phyloP scores from a whole-genome alignment of 495 filamentous ascomycete species.

The Penicillium coprophilum region DNA sequence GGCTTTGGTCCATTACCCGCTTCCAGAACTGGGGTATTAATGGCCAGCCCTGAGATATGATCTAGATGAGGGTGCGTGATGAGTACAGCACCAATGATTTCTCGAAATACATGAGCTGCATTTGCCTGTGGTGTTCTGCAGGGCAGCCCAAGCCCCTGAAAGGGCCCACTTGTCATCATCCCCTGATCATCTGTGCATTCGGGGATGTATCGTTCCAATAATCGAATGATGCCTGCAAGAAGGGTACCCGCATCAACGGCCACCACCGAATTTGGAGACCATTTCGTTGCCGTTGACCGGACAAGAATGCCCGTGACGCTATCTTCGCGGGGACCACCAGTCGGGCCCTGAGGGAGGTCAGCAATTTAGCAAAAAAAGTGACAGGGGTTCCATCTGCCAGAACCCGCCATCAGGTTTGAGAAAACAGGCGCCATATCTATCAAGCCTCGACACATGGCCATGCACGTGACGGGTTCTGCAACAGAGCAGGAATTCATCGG shows the following conservation, averaged over 20 bases:
- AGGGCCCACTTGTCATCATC: constrained; percentile 57
- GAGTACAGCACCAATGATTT: constrained; percentile 79
- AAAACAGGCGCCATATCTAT: neutral
- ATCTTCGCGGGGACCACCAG: constrained; percentile 86
- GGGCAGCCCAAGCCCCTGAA: constrained; percentile 69
- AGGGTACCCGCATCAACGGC: constrained; percentile 93
- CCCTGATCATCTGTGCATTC: constrained; percentile 28
- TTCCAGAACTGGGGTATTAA: constrained; percentile 83
- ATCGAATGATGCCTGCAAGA: constrained; percentile 74
- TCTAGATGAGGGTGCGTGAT: constrained; percentile 96
- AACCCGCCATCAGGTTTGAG: constrained; percentile 13
- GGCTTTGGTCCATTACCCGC: constrained; percentile 74
- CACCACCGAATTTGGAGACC: constrained; percentile 75
- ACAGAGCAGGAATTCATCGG: neutral
- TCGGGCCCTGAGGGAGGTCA: constrained; percentile 71
- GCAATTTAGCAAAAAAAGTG: constrained; percentile 8
- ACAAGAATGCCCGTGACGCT: constrained; percentile 87
- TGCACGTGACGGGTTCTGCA: constrained; percentile 15
- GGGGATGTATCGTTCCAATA: constrained; percentile 58
- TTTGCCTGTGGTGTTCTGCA: constrained; percentile 65
- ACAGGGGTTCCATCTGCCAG: constrained; percentile 23
- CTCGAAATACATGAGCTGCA: constrained; percentile 71
- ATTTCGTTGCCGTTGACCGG: constrained; percentile 72
- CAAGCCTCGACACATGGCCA: constrained; percentile 2
- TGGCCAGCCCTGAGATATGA: constrained; percentile 84